Evolutionary conservation across 179 eudicot species (phyloP).

Genomic region (Carnegiea gigantea): DNA sequence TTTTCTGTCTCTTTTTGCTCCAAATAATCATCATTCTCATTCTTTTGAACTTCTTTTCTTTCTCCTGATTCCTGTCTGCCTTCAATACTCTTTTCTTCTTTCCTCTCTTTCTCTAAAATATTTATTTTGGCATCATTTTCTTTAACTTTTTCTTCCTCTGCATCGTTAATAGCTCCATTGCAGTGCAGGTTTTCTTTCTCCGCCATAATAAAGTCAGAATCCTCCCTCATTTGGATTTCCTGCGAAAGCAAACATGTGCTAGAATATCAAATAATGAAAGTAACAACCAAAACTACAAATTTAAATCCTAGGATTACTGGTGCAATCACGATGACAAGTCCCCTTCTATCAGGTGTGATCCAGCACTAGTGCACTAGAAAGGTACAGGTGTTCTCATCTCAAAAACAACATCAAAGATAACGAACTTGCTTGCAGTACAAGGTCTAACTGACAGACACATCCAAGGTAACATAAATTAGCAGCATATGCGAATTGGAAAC

Average conservation of each 20-base stretch:
- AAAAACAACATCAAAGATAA: neutral
- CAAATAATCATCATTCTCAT: conserved; percentile 22
- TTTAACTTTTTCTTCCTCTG: conserved; percentile 25
- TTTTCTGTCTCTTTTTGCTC: conserved; percentile 1
- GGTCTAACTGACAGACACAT: neutral
- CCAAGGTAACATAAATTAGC: neutral
- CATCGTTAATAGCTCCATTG: conserved; percentile 25
- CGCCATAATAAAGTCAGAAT: conserved; percentile 31
- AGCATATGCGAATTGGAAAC: neutral
- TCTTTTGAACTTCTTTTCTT: neutral
- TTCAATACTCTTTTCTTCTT: conserved; percentile 23
- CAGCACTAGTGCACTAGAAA: neutral
- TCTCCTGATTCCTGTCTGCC: conserved; percentile 19
- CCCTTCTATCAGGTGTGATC: neutral
- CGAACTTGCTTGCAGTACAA: neutral
- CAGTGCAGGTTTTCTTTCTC: conserved; percentile 43
- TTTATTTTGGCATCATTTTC: conserved; percentile 28
- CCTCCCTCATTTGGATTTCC: conserved; percentile 26
- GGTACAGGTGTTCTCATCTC: neutral
- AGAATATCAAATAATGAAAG: conserved; percentile 8
- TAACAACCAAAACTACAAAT: neutral
- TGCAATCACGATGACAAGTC: neutral
- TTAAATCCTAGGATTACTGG: neutral
- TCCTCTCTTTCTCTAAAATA: conserved; percentile 34
- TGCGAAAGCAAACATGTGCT: conserved; percentile 18